A percentile compares a stretch with the other conserved stretches of the same genome.
Conservation (phyloP, 805 yeast genomes). For the Tetrapisispora phaffii region DNA sequence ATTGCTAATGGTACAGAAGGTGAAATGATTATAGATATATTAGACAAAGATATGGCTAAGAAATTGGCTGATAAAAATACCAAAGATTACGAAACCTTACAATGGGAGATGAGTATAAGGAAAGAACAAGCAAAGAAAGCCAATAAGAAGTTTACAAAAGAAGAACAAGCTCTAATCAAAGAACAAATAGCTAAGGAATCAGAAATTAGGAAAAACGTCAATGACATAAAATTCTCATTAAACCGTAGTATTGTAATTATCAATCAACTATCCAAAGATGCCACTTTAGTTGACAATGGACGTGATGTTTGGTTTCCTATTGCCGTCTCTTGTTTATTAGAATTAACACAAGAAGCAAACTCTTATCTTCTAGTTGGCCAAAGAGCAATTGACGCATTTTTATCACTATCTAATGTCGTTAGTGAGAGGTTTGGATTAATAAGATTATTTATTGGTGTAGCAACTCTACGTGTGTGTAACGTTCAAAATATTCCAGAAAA, state of each 20-base stretch:
- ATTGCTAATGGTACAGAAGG: slow-evolving; percentile 69
- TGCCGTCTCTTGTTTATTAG: slow-evolving; percentile 44
- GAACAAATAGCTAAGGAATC: slow-evolving; percentile 58
- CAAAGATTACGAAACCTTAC: slow-evolving; percentile 72
- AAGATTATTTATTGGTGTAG: slow-evolving; percentile 53
- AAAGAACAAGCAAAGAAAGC: slow-evolving; percentile 53
- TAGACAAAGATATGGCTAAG: slow-evolving; percentile 37
- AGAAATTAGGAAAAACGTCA: slow-evolving; percentile 41
- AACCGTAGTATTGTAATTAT: slow-evolving; percentile 46
- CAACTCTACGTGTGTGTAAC: slow-evolving; percentile 50
- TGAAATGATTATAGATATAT: slow-evolving; percentile 54
- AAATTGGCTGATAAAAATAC: slow-evolving; percentile 54
- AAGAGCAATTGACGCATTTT: slow-evolving; percentile 40
- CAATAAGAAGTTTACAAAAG: slow-evolving; percentile 57
- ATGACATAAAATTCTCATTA: slow-evolving; percentile 29
- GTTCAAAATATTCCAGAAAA: slow-evolving; percentile 38
- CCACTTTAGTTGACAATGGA: slow-evolving; percentile 52
- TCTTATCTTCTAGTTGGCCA: slow-evolving; percentile 34
- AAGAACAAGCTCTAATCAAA: slow-evolving; percentile 56
- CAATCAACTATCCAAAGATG: slow-evolving; percentile 41
- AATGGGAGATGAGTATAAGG: slow-evolving; percentile 84
- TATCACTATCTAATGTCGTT: slow-evolving; percentile 44
- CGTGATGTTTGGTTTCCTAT: slow-evolving; percentile 60
- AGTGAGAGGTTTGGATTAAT: slow-evolving; percentile 43
- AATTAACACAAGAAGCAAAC: slow-evolving; percentile 32